Conservation (phyloP, 2,329 filamentous ascomycete genomes). For the Aschersonia sp. region DNA sequence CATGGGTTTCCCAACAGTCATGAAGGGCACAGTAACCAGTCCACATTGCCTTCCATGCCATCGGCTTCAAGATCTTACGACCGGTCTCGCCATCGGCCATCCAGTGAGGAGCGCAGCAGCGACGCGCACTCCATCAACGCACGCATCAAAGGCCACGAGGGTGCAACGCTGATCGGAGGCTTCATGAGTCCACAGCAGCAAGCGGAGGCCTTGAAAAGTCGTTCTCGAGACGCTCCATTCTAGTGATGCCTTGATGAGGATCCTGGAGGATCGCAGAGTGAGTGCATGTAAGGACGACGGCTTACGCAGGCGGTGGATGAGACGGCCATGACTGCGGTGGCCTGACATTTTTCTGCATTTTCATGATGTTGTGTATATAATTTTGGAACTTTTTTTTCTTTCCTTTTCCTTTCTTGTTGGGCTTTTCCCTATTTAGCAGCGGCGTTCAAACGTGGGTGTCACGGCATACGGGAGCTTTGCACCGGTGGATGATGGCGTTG, state of each 20-base stretch:
- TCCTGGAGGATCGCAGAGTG: no score
- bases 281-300: no score
- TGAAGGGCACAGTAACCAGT: conserved; percentile 9
- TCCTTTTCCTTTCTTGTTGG: conserved; percentile 8
- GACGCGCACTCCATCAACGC: conserved; percentile 14
- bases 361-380: no score
- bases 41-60: conserved; percentile 18
- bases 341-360: no score
- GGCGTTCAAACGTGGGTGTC: background rate
- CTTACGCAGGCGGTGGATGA: no score
- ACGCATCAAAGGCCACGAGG: conserved; percentile 37
- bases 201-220: conserved; percentile 28
- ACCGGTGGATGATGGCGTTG: no score
- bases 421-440: background rate
- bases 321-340: no score
- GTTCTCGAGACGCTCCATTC: conserved; percentile 37
- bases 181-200: conserved; percentile 33
- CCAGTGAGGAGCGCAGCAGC: conserved; percentile 9
- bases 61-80: conserved; percentile 5
- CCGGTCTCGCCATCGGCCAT: conserved; percentile 15
- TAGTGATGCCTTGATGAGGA: no score
- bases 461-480: no score
- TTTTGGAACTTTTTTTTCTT: background rate
- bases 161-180: conserved; percentile 40
- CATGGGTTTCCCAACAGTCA: conserved; percentile 15